Conservation (phyloP, 306 rosid genomes). For the Chamaecrista fasciculata region DNA sequence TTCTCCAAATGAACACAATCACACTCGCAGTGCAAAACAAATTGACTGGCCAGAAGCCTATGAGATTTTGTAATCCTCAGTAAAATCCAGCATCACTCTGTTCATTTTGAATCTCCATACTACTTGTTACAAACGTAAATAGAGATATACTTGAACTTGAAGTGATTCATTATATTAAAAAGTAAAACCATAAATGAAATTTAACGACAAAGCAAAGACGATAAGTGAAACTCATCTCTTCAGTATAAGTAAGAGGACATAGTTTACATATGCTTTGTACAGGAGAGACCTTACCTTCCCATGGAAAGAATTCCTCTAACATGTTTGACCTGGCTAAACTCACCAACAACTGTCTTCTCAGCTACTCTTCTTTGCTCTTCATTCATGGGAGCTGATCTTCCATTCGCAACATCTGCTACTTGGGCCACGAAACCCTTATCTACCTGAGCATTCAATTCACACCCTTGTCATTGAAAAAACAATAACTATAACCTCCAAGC, state of each 20-base stretch:
- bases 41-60: constrained; percentile 19
- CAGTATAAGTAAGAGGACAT: constrained; percentile 13
- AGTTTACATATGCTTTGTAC: neutral
- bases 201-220: neutral
- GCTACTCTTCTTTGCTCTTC: constrained; percentile 71
- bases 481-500: constrained; percentile 2
- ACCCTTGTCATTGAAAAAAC: constrained; percentile 27
- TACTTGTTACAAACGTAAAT: neutral
- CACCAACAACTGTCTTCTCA: constrained; percentile 72
- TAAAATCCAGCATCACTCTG: neutral
- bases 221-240: neutral
- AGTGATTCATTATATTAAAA: constrained; percentile 19
- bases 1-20: neutral
- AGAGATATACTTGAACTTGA: constrained; percentile 3
- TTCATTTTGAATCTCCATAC: neutral
- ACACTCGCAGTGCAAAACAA: neutral
- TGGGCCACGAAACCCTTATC: constrained; percentile 98
- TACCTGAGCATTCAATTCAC: constrained; percentile 49
- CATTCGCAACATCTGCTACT: constrained; percentile 76
- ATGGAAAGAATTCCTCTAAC: constrained; percentile 93
- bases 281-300: constrained; percentile 70
- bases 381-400: constrained; percentile 87
- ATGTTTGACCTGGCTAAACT: constrained; percentile 85
- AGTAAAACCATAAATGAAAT: constrained; percentile 5
- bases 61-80: constrained; percentile 12